Percentiles rank a stretch among this genome's conserved stretches.
phyloP scores from a whole-genome alignment of 768 basidiomycete species.

The Mycena olivaceomarginata region DNA sequence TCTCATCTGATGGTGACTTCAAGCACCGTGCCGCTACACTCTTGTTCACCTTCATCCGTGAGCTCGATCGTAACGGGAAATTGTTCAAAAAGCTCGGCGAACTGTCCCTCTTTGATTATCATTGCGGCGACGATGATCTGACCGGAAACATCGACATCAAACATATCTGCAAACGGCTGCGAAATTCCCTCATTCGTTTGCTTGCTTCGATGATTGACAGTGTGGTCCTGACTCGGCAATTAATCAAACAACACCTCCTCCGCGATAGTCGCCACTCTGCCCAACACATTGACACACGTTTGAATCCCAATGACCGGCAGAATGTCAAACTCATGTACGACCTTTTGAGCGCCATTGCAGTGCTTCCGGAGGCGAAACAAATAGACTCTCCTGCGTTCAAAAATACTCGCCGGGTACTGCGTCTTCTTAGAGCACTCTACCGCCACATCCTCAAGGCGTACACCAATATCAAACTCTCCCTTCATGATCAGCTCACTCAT shows the following conservation, averaged over 20 bases:
- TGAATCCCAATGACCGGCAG: constrained; percentile 13
- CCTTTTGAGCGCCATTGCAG: constrained; percentile 17
- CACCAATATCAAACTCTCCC: too few relatives aligned
- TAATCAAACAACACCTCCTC: constrained; percentile 4
- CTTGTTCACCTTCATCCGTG: not conserved
- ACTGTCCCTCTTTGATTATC: constrained; percentile 10
- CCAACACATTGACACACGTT: not conserved
- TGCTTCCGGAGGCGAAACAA: not conserved
- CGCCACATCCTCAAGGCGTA: constrained; percentile 25
- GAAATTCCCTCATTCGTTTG: too few relatives aligned
- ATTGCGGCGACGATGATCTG: constrained; percentile 6
- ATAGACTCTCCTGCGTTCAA: not conserved
- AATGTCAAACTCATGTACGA: constrained; percentile 25
- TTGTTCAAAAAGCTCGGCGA: constrained; percentile 15
- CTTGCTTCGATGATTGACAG: too few relatives aligned
- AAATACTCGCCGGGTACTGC: constrained; percentile 20
- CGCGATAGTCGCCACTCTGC: not conserved
- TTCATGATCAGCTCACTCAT: too few relatives aligned
- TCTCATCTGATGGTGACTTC: constrained; percentile 14
- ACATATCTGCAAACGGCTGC: too few relatives aligned
- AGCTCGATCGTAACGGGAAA: constrained; percentile 1
- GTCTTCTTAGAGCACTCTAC: constrained; percentile 2
- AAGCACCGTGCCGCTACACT: too few relatives aligned
- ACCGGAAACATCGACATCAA: too few relatives aligned
- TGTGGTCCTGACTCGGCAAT: not conserved